phyloP scores from a whole-genome alignment of 2,329 filamentous ascomycete species.

The Apiospora marii region DNA sequence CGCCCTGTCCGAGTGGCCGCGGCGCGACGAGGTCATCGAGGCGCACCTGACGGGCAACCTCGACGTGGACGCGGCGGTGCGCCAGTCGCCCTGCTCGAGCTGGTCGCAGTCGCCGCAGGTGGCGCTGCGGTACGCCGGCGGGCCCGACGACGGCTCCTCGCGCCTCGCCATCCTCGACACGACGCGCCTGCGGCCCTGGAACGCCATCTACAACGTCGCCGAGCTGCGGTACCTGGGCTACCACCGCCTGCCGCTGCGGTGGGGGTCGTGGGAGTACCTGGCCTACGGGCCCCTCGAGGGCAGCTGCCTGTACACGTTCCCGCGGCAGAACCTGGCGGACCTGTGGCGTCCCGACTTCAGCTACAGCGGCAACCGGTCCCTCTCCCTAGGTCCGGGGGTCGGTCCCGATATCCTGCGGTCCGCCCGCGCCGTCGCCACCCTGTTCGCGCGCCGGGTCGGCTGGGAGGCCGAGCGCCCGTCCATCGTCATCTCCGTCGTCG shows the following conservation, averaged over 20 bases:
- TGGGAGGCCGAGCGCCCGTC: neutral
- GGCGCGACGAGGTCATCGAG: neutral
- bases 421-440: neutral
- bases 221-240: neutral
- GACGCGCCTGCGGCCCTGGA: slow-evolving; percentile 1
- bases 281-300: neutral
- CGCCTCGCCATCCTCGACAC: slow-evolving; percentile 4
- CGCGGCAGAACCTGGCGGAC: neutral
- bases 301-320: neutral
- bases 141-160: neutral
- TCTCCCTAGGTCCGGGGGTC: too few relatives aligned
- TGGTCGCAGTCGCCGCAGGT: slow-evolving; percentile 11
- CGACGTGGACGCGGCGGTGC: neutral
- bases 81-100: neutral
- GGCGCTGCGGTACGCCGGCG: neutral
- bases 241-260: neutral
- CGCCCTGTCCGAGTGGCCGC: neutral
- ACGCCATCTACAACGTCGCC: neutral
- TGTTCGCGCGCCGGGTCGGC: neutral
- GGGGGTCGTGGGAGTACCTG: neutral
- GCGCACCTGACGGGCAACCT: neutral
- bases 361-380: neutral
- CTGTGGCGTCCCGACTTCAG: neutral
- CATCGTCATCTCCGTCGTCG: neutral
- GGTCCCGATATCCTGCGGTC: neutral